A percentile compares a stretch with the other conserved stretches of the same genome.
Evolutionary conservation across 108 stramenopile genomes (phyloP).

Genomic region (Cyclotella cryptica): DNA sequence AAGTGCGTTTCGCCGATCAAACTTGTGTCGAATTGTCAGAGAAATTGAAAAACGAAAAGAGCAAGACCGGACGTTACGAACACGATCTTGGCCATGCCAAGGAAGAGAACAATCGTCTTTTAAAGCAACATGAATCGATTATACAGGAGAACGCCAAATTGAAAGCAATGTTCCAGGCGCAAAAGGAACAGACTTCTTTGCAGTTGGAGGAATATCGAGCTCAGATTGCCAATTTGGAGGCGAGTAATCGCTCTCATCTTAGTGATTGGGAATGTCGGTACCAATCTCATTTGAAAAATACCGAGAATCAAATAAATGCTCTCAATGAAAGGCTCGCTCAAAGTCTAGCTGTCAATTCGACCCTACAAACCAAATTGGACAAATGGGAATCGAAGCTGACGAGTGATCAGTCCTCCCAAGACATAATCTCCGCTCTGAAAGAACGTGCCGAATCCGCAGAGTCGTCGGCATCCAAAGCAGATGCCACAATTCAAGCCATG

Average conservation of each 20-base stretch:
- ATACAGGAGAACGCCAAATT: constrained; percentile 42
- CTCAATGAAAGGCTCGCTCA: constrained; percentile 36
- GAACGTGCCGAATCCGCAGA: constrained; percentile 25
- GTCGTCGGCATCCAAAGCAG: constrained; percentile 6
- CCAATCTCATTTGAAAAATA: constrained; percentile 32
- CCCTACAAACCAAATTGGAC: constrained; percentile 39
- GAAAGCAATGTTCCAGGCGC: constrained; percentile 28
- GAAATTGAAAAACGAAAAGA: constrained; percentile 44
- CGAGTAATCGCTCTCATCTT: constrained; percentile 19
- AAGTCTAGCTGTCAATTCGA: constrained; percentile 23
- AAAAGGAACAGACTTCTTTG: constrained; percentile 21
- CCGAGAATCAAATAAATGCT: constrained; percentile 39
- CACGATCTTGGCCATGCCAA: constrained; percentile 15
- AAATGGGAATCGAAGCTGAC: constrained; percentile 34
- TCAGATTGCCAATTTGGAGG: constrained; percentile 27
- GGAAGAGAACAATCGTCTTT: constrained; percentile 19
- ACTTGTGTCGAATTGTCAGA: constrained; percentile 81
- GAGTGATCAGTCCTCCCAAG: not conserved
- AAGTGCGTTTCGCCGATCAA: constrained; percentile 88
- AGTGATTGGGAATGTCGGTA: constrained; percentile 30
- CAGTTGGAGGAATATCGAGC: constrained; percentile 34
- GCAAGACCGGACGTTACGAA: constrained; percentile 13
- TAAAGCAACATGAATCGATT: constrained; percentile 15
- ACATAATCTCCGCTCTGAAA: constrained; percentile 36
- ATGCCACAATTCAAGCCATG: constrained; percentile 35